A percentile compares a stretch with the other conserved stretches of the same genome.
Evolutionary conservation across 768 basidiomycete genomes (phyloP).

Genomic region (Hericium coralloides): DNA sequence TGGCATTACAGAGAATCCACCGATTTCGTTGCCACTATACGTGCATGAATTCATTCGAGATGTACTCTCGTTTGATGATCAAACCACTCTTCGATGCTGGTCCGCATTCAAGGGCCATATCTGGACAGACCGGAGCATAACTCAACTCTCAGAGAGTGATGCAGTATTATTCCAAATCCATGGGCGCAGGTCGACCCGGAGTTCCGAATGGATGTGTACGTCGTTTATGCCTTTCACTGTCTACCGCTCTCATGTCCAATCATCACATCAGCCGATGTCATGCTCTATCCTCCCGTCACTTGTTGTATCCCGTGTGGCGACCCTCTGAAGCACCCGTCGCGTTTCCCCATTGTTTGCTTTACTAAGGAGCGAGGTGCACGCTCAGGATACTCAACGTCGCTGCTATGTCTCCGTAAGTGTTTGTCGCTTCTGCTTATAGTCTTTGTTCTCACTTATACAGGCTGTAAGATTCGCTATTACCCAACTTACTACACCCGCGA

Average conservation of each 20-base stretch:
- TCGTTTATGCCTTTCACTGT: background rate
- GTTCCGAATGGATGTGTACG: background rate
- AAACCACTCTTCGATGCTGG: background rate
- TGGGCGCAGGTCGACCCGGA: background rate
- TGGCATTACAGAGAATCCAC: background rate
- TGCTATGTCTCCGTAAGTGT: background rate
- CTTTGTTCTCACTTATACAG: background rate
- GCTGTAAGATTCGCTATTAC: background rate
- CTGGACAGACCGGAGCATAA: background rate
- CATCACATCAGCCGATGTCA: background rate
- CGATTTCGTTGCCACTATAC: background rate
- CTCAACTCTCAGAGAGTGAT: background rate
- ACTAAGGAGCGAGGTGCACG: background rate
- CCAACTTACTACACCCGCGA: background rate
- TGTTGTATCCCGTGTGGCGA: background rate
- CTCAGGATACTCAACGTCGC: background rate
- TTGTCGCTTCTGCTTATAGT: background rate
- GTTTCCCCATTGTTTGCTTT: background rate
- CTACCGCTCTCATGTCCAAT: background rate
- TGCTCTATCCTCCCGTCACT: background rate
- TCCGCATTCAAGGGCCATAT: background rate
- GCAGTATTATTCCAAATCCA: background rate
- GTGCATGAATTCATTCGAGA: background rate
- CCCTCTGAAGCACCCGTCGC: background rate
- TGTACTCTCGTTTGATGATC: background rate